Percentiles rank a stretch among this genome's conserved stretches.
These are phyloP conservation scores for Boletus rubescentipes DNA, from an alignment of 768 basidiomycete species.

Conservation along the genomic window DNA sequence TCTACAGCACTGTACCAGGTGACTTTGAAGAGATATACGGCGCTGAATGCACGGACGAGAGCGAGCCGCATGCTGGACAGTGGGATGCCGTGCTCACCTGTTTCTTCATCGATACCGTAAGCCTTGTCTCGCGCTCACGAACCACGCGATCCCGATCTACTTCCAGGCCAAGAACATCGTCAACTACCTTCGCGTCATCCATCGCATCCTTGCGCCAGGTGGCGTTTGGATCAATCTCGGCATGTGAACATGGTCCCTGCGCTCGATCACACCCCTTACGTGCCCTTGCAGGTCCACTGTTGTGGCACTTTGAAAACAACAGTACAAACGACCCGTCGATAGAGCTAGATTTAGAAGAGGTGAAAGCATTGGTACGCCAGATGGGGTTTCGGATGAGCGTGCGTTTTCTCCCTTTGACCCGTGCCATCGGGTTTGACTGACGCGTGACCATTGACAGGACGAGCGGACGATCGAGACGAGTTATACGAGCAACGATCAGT, in stretches of 20 bases:
- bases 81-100: conserved; percentile 94
- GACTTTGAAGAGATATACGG: conserved; percentile 96
- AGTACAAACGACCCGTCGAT: conserved; percentile 75
- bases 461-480: conserved; percentile 79
- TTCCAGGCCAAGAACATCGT: conserved; percentile 86
- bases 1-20: conserved; percentile 41
- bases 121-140: background rate
- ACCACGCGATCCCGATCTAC: background rate
- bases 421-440: background rate
- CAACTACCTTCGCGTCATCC: conserved; percentile 85
- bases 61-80: conserved; percentile 67
- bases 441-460: conserved; percentile 60
- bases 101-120: conserved; percentile 95
- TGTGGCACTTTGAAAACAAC: conserved; percentile 99
- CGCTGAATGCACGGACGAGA: conserved; percentile 42
- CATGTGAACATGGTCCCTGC: background rate
- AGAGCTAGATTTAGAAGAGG: conserved; percentile 87
- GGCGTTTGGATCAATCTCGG: conserved; percentile 91
- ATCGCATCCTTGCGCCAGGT: conserved; percentile 76
- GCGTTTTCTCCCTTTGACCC: conserved; percentile 27
- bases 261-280: background rate
- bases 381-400: conserved; percentile 87
- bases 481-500: conserved; percentile 79
- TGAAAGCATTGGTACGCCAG: conserved; percentile 66
- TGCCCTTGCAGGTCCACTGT: conserved; percentile 61